Evolutionary conservation across 2,329 filamentous ascomycete genomes (phyloP), one percentile per base, ranked within the genome.

Genomic region (Sporothrix mexicana): DNA sequence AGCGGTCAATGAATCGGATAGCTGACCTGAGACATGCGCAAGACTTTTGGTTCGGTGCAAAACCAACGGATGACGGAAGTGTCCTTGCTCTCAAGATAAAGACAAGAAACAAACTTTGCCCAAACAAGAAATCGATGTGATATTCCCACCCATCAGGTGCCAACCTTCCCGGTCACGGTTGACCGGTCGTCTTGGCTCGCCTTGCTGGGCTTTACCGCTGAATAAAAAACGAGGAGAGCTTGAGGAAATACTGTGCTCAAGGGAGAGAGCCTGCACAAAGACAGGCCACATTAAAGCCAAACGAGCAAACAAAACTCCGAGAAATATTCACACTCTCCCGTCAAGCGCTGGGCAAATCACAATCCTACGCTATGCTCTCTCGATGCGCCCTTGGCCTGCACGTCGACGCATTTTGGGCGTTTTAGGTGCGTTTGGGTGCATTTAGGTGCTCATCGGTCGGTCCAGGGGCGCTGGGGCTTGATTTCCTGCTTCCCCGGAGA

Each of bases 1-100:
- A 23, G 20, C 13, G 51, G 51, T 20, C 20, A 55, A 55, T 55
- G 51, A 10, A 9, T 20, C 51, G 9, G 51, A 59, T 36, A 20
- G 36, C 59, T 62, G 59, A 62, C 17, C 59, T 62, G 30, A 62
- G 59, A 62, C 59, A 62, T 62, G 36, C 30, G 43, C 59, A 62
- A 62, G 17, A 36, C 13, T 15, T 30, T 43, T 17, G 30, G 10
- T 43, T 43, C 23, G 1, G 51, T 25, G 13, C 51, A 25, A 8
- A 23, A 12, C 2, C 51, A 55, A 55, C 30, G 30, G 30, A 36
- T 36, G 30, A 36, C 30, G 7, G 30, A 36, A 36, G 7, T 30
- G 30, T 36, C 30, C 30, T 36, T 36, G 30, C 30, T 20, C 10
- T 53, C 51, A 53, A 20, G 8, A 53, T 17, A 53, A 2, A 17